phyloP scores from a whole-genome alignment of 1,284 basidiomycete genomes.

The Golubevia sp. region DNA sequence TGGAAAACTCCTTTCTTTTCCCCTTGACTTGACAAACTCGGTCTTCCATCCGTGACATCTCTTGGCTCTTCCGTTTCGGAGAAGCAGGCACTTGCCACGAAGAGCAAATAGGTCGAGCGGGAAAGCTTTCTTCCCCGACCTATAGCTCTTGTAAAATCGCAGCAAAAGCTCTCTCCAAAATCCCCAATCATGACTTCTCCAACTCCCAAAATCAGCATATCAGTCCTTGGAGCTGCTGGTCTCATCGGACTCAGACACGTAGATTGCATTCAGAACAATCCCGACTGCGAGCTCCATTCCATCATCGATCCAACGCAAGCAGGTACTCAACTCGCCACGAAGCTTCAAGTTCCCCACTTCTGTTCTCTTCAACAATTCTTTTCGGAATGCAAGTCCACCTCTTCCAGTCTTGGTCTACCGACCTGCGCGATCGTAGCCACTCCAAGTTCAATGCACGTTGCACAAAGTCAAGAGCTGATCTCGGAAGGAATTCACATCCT shows the following conservation, averaged over 20 bases:
- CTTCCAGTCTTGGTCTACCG: not conserved
- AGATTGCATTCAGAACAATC: slow-evolving; percentile 17
- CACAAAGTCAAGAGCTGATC: slow-evolving; percentile 16
- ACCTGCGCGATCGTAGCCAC: slow-evolving; percentile 28
- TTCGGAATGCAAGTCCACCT: not conserved
- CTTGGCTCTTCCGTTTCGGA: too few species aligned
- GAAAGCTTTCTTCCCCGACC: too few species aligned
- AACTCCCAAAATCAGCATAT: slow-evolving; percentile 8
- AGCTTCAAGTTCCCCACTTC: slow-evolving; percentile 11
- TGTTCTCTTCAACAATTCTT: slow-evolving; percentile 13
- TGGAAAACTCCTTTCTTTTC: too few species aligned
- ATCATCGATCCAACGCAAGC: slow-evolving; percentile 29
- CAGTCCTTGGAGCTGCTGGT: slow-evolving; percentile 17
- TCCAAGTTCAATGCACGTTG: slow-evolving; percentile 26
- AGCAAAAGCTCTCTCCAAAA: too few species aligned
- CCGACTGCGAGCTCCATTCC: slow-evolving; percentile 9
- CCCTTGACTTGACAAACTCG: too few species aligned
- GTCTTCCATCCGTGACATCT: too few species aligned
- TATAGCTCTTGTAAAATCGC: too few species aligned
- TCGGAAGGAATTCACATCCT: slow-evolving; percentile 20
- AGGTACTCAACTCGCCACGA: slow-evolving; percentile 10
- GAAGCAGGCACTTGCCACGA: too few species aligned
- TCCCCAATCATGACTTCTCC: too few species aligned
- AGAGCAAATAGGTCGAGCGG: too few species aligned
- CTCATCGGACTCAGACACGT: slow-evolving; percentile 30